phyloP scores from a whole-genome alignment of 345 rosid species.

The Syzygium aromaticum region DNA sequence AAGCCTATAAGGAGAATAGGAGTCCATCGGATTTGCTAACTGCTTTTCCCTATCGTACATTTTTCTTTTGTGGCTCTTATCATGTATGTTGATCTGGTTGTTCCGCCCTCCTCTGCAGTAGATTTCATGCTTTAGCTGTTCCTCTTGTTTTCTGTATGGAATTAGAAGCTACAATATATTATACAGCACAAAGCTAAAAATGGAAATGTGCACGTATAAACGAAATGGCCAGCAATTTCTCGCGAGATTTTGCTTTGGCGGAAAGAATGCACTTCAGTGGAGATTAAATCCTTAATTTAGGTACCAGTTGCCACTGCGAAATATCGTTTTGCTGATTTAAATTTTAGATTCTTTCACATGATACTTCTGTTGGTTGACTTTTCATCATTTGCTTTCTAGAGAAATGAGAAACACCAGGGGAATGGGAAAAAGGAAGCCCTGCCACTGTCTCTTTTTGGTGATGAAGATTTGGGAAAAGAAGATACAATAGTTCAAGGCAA shows the following conservation, averaged over 20 bases:
- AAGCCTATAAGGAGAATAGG: background rate
- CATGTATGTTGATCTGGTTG: background rate
- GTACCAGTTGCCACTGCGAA: background rate
- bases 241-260: background rate
- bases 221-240: background rate
- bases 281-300: background rate
- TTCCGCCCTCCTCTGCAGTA: background rate
- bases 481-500: constrained; percentile 29
- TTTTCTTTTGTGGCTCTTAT: background rate
- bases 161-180: background rate
- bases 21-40: background rate
- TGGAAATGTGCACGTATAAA: background rate
- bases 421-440: constrained; percentile 39
- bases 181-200: background rate
- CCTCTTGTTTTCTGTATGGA: background rate
- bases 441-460: constrained; percentile 64
- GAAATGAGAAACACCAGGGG: constrained; percentile 12
- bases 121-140: background rate
- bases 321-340: background rate
- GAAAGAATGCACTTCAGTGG: background rate
- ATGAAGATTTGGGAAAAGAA: constrained; percentile 32
- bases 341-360: background rate
- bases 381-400: constrained; percentile 19
- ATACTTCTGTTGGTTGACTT: constrained; percentile 2
- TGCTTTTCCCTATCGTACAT: background rate